Evolutionary conservation across 257 asterid species (phyloP).

Genomic region (Solanum peruvianum): DNA sequence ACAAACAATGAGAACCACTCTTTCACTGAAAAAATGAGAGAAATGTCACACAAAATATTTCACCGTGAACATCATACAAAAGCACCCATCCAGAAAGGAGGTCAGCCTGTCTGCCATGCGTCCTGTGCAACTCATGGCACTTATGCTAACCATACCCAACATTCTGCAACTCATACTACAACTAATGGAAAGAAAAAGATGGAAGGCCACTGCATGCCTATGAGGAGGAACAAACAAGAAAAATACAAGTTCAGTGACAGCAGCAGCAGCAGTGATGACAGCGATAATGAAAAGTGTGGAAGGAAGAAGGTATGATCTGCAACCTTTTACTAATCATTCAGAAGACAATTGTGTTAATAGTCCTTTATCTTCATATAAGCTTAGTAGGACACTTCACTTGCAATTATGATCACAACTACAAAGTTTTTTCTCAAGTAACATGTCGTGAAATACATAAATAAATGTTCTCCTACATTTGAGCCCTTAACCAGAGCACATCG

Average conservation of each 20-base stretch:
- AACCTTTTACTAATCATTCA: neutral
- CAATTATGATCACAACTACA: neutral
- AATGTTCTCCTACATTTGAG: neutral
- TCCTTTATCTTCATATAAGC: neutral
- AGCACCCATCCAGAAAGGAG: neutral
- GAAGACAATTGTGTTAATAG: neutral
- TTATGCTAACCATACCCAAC: neutral
- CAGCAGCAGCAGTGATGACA: conserved; percentile 7
- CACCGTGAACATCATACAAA: neutral
- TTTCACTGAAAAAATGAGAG: neutral
- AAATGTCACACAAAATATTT: neutral
- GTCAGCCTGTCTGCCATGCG: neutral
- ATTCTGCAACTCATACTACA: neutral
- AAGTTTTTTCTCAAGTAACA: neutral
- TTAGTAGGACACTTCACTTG: neutral
- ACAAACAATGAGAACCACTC: neutral
- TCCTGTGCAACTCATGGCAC: neutral
- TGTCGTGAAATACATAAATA: neutral
- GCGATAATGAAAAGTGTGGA: neutral
- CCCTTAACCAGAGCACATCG: neutral
- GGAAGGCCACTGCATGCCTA: conserved; percentile 3
- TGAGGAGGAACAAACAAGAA: conserved; percentile 1
- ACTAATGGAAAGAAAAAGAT: neutral
- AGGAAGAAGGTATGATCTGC: neutral
- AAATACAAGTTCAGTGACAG: neutral